Percentiles rank a stretch among this genome's conserved stretches.
phyloP scores from a whole-genome alignment of 2,329 filamentous ascomycete species.

The Colletotrichum brevisporum region DNA sequence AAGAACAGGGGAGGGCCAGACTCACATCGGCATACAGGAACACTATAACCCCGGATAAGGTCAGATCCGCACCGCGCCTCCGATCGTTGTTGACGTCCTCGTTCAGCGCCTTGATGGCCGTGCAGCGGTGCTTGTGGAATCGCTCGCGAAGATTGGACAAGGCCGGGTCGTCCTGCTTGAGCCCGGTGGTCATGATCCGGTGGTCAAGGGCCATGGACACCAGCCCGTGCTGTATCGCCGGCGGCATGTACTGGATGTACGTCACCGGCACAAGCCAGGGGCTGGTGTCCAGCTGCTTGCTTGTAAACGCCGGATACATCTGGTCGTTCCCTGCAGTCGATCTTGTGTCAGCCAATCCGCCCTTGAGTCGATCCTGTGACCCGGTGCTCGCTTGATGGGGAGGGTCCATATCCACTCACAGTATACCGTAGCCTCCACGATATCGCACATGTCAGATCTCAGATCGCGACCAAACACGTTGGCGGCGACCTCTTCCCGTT shows the following conservation, averaged over 20 bases:
- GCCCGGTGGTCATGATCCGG: constrained; percentile 35
- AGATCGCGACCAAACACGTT: constrained; percentile 21
- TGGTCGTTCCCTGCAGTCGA: constrained; percentile 26
- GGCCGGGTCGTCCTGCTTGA: constrained; percentile 29
- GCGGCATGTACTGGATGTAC: constrained; percentile 14
- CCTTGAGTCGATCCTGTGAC: not conserved
- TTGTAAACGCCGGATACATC: constrained; percentile 13
- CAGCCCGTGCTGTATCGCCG: constrained; percentile 34
- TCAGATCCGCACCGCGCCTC: constrained; percentile 26
- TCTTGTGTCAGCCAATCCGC: not conserved
- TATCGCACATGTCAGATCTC: constrained; percentile 28
- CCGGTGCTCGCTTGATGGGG: no score
- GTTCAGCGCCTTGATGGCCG: constrained; percentile 49
- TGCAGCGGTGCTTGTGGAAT: constrained; percentile 50
- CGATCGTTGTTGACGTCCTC: constrained; percentile 44
- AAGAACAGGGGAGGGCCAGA: fast-evolving
- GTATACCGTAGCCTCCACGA: constrained; percentile 34
- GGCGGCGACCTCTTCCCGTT: not conserved
- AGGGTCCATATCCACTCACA: constrained; percentile 24
- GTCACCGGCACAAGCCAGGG: constrained; percentile 24
- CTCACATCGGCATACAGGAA: constrained; percentile 34
- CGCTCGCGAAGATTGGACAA: constrained; percentile 42
- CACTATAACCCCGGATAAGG: constrained; percentile 21
- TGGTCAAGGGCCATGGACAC: constrained; percentile 52
- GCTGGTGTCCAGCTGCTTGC: constrained; percentile 23